Evolutionary conservation across 306 rosid genomes (phyloP).

Genomic region (Bauhinia variegata): DNA sequence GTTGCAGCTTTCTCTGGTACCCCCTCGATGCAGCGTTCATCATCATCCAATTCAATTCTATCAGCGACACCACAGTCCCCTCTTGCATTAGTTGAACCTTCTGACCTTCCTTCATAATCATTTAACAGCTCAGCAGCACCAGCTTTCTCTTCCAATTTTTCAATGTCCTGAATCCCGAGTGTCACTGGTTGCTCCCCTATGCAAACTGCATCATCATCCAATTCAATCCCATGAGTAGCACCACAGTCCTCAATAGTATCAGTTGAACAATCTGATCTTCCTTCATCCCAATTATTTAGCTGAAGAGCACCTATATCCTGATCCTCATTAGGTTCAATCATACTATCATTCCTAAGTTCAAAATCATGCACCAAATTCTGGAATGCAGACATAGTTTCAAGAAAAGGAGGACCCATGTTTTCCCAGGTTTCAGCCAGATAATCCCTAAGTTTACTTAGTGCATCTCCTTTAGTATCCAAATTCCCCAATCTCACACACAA

Average conservation of each 20-base stretch:
- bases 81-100: slow-evolving; percentile 11
- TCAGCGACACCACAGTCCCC: slow-evolving; percentile 3
- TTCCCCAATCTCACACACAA: slow-evolving; percentile 47
- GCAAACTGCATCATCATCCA: no score
- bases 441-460: slow-evolving; percentile 44
- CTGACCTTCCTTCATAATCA: slow-evolving; percentile 2
- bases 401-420: slow-evolving; percentile 57
- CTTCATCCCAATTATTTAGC: no score
- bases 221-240: no score
- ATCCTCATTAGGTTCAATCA: background rate
- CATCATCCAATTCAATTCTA: slow-evolving; percentile 12
- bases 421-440: slow-evolving; percentile 67
- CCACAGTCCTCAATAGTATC: no score
- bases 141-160: no score
- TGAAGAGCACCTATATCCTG: slow-evolving; percentile 19
- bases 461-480: slow-evolving; percentile 56
- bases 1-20: slow-evolving; percentile 13
- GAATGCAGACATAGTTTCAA: slow-evolving; percentile 38
- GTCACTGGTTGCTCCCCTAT: no score
- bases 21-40: slow-evolving; percentile 27
- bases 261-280: no score
- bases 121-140: background rate
- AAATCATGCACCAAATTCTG: background rate
- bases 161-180: no score
- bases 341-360: background rate